A percentile compares a stretch with the other conserved stretches of the same genome.
Conservation (phyloP, 306 rosid species). For the Acacia confusa region DNA sequence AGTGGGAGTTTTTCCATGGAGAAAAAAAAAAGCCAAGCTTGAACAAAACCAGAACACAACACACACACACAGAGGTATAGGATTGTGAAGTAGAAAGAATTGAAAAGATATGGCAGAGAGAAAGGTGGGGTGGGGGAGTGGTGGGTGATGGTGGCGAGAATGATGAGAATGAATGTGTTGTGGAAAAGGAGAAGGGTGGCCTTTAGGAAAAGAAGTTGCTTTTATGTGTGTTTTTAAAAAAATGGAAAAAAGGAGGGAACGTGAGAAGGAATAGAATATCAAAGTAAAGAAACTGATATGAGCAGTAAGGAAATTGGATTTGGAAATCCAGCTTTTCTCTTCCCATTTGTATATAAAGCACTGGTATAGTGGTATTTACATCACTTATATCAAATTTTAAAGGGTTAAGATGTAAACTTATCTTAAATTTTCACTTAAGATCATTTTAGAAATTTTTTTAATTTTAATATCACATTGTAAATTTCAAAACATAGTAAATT, state of each 20-base stretch:
- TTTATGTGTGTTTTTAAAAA: slow-evolving; percentile 47
- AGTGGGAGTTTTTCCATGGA: slow-evolving; percentile 65
- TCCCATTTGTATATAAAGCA: neutral
- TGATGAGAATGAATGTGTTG: slow-evolving; percentile 67
- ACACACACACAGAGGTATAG: slow-evolving; percentile 21
- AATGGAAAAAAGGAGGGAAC: slow-evolving; percentile 56
- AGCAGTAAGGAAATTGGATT: neutral
- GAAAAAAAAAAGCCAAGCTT: slow-evolving; percentile 43
- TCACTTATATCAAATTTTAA: neutral
- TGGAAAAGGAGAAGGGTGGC: slow-evolving; percentile 41
- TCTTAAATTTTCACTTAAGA: too few relatives aligned
- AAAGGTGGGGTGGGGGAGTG: slow-evolving; percentile 34
- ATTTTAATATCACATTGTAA: too few relatives aligned
- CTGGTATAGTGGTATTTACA: neutral
- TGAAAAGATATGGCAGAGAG: slow-evolving; percentile 31
- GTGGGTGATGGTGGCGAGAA: slow-evolving; percentile 39
- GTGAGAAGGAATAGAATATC: slow-evolving; percentile 58
- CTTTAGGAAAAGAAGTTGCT: slow-evolving; percentile 68
- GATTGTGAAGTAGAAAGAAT: slow-evolving; percentile 25
- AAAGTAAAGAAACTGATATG: neutral
- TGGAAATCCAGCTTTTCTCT: neutral
- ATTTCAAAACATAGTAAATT: too few relatives aligned
- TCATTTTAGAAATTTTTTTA: too few relatives aligned
- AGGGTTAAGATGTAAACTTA: too few relatives aligned
- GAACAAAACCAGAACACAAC: slow-evolving; percentile 28